Conservation (phyloP, 2,329 filamentous ascomycete genomes). For the Aspergillus thermomutatus region DNA sequence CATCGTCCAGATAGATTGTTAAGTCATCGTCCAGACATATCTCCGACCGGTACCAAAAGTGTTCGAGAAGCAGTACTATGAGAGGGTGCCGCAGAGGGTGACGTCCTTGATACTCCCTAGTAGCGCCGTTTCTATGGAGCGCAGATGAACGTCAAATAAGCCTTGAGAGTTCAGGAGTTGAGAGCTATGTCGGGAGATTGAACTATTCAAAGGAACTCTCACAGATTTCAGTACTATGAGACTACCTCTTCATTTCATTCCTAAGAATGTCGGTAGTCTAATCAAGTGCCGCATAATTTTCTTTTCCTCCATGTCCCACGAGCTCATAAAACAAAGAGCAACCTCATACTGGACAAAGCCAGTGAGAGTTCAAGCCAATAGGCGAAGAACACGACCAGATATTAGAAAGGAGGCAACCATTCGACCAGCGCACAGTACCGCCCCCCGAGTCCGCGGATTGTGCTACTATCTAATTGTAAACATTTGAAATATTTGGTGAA, state of each 20-base stretch:
- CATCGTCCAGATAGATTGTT: neutral
- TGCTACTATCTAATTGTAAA: slow-evolving; percentile 41
- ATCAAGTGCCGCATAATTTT: neutral
- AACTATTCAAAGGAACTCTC: too few relatives aligned
- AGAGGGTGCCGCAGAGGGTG: too few relatives aligned
- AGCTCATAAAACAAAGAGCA: neutral
- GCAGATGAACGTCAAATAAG: too few relatives aligned
- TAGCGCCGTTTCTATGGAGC: too few relatives aligned
- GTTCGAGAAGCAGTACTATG: neutral
- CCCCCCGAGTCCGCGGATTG: slow-evolving; percentile 35
- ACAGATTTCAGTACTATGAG: neutral
- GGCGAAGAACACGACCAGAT: slow-evolving; percentile 19
- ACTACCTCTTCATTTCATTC: slow-evolving; percentile 9
- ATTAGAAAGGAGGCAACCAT: slow-evolving; percentile 39
- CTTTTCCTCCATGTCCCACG: neutral
- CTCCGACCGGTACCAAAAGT: too few relatives aligned
- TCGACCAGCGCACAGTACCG: slow-evolving; percentile 43
- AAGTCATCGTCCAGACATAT: neutral
- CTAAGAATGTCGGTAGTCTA: neutral
- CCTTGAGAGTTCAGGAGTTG: too few relatives aligned
- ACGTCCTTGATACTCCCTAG: too few relatives aligned
- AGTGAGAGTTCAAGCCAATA: slow-evolving; percentile 10
- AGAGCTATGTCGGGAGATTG: too few relatives aligned
- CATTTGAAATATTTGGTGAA: slow-evolving; percentile 18
- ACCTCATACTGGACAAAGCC: neutral